Percentiles rank a stretch among this genome's conserved stretches.
phyloP scores from a whole-genome alignment of 176 grass and related monocot genomes.

The Eragrostis curvula region DNA sequence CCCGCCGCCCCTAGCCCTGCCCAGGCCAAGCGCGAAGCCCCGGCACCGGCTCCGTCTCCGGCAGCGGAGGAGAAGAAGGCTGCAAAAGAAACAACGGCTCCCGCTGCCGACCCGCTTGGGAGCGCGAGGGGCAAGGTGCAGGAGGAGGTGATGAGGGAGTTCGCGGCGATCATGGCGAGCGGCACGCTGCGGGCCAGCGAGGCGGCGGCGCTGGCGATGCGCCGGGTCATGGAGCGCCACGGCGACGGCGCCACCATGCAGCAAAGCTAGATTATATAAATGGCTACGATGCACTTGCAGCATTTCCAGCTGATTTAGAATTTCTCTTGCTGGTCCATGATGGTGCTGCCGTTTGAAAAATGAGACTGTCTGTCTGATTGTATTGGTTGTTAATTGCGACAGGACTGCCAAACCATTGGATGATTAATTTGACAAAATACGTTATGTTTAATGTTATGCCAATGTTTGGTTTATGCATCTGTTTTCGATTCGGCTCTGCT shows the following conservation, averaged over 20 bases:
- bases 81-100: neutral
- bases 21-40: slow-evolving; percentile 2
- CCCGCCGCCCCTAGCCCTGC: neutral
- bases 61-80: neutral
- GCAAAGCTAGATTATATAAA: slow-evolving; percentile 47
- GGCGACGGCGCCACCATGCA: slow-evolving; percentile 49
- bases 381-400: neutral
- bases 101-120: slow-evolving; percentile 49
- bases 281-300: neutral
- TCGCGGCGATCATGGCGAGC: slow-evolving; percentile 77
- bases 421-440: slow-evolving; percentile 7
- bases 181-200: slow-evolving; percentile 70
- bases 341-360: neutral
- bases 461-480: neutral
- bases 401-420: neutral
- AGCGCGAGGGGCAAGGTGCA: slow-evolving; percentile 62
- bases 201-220: slow-evolving; percentile 74
- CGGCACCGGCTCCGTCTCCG: neutral
- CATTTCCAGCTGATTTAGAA: neutral
- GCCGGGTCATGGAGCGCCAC: slow-evolving; percentile 77
- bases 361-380: neutral
- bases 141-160: slow-evolving; percentile 85
- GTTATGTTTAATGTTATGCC: neutral
- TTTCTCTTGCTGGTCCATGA: neutral
- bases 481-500: too few species aligned